phyloP scores from a whole-genome alignment of 2,329 filamentous ascomycete species.

The Talaromyces rugulosus region DNA sequence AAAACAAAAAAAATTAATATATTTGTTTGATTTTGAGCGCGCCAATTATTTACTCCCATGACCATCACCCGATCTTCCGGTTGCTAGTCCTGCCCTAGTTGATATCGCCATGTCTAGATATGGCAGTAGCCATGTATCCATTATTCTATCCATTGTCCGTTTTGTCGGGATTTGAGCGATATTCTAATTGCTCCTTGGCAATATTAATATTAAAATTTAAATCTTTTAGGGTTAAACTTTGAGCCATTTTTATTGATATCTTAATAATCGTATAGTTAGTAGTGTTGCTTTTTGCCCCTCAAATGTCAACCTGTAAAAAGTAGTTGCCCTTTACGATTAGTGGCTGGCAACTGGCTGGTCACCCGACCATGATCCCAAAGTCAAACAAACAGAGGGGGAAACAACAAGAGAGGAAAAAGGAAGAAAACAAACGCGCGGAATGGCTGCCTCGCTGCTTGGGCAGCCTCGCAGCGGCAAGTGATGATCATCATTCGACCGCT shows the following conservation, averaged over 20 bases:
- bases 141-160: neutral
- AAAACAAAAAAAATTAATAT: too few species aligned
- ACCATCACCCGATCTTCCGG: neutral
- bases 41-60: too few species aligned
- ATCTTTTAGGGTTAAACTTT: too few species aligned
- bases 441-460: neutral
- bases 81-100: neutral
- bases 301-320: too few species aligned
- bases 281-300: too few species aligned
- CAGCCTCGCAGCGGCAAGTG: neutral
- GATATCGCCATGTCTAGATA: neutral
- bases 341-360: neutral
- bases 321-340: too few species aligned
- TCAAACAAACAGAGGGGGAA: neutral
- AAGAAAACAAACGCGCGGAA: neutral
- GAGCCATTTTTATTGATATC: too few species aligned
- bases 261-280: too few species aligned
- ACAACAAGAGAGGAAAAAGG: neutral
- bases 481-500: neutral
- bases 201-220: too few species aligned
- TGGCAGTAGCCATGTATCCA: neutral
- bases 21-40: too few species aligned
- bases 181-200: neutral
- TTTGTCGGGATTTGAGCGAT: neutral
- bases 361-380: neutral